Evolutionary conservation across 2,329 filamentous ascomycete genomes (phyloP), one percentile per base, ranked within the genome.

Genomic region (Lachnellula arida): DNA sequence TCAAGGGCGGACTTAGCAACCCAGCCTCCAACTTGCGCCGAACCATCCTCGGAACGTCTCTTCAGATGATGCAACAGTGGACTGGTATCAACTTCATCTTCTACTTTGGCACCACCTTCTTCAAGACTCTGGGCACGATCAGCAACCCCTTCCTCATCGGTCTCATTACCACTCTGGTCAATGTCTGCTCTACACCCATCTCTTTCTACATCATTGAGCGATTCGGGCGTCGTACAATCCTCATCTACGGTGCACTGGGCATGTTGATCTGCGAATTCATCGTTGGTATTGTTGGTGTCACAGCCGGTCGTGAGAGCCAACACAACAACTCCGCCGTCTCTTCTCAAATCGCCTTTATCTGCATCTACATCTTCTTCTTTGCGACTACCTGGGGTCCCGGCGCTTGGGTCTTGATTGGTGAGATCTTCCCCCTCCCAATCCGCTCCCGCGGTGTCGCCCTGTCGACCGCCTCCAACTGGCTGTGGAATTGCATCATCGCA

Each of bases 351-450:
- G 84, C 89, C 59, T 94, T 95, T 77, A 94, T 94, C 70, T 88
- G 86, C 76, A 86, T 96, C 77, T 94, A 91, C 81, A 92, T 96
- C 79, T 91, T 90, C 81, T 93, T 87, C 81, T 96, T 96, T 72
- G 91, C 91, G 58, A 85, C 82, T 56, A 96, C 91, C 61, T 96
- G 90, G 91, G 91, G 91, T 52, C 89, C 90, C 61, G 61, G 56
- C 25, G 82, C 88, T 46, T 91, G 88, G 88, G 84, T 88, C 52
- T 81, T 96, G 65, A 92, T 94, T 67, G 91, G 91, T 70, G 91
- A 96, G 77, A 88, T 94, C 74, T 96, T 88, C 83, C 90, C 91
- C 56, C 83, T 96, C 53, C 89, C 89, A 59, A 93, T 96, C 74
- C 88, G 91, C 68, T 88, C 91, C 42, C 88, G 89, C 64, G 91